Percentiles rank a stretch among this genome's conserved stretches.
Evolutionary conservation across 371 early-diverging fungal genomes (phyloP).

Genomic region (Mucor sp.): DNA sequence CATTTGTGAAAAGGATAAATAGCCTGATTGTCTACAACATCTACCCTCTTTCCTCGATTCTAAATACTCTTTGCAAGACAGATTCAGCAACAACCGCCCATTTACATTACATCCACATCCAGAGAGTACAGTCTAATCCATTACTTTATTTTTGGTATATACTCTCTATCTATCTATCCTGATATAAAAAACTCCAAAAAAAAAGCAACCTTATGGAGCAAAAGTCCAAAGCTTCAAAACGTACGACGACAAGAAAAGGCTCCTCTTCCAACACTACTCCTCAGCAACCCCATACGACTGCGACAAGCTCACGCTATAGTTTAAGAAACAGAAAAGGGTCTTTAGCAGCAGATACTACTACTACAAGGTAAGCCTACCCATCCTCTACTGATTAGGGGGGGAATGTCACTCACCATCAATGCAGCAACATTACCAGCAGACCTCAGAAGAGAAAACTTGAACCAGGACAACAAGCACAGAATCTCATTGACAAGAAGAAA

Average conservation of each 20-base stretch:
- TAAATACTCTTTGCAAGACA: too few species aligned
- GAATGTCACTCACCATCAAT: too few species aligned
- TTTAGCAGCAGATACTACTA: neutral
- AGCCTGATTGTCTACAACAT: too few species aligned
- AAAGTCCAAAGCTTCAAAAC: conserved; percentile 21
- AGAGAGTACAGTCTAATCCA: neutral
- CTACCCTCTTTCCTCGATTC: too few species aligned
- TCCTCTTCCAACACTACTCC: conserved; percentile 4
- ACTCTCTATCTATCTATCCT: neutral
- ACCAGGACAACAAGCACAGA: neutral
- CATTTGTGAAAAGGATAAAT: too few species aligned
- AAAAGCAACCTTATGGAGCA: conserved; percentile 22
- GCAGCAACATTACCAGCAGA: neutral
- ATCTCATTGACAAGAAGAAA: conserved; percentile 5
- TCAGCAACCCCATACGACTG: neutral
- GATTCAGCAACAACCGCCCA: too few species aligned
- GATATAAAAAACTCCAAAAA: neutral
- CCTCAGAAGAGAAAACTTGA: conserved; percentile 17
- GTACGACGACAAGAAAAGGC: conserved; percentile 11
- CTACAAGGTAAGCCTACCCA: neutral
- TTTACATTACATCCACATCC: too few species aligned
- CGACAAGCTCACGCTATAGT: conserved; percentile 1
- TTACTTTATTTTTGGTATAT: neutral
- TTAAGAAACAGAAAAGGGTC: conserved; percentile 19
- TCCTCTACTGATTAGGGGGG: too few species aligned